Percentiles rank a stretch among this genome's conserved stretches.
Conservation (phyloP, 2,329 filamentous ascomycete species). For the Penicillium glabrum region DNA sequence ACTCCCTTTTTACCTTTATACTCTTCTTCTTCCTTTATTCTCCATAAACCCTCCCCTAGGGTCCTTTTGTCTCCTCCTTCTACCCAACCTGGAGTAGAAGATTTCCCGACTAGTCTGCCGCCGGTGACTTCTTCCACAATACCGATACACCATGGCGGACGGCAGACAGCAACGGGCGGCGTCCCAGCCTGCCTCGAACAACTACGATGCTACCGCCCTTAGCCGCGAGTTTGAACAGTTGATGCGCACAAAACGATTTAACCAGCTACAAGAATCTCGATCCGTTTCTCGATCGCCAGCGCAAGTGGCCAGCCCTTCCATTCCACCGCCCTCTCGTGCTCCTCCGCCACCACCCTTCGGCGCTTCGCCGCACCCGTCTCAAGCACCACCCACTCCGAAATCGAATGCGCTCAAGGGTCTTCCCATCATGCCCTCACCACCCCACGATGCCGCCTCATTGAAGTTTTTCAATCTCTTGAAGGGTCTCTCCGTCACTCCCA, state of each 20-base stretch:
- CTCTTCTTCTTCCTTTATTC: conserved; percentile 6
- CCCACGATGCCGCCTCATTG: conserved; percentile 67
- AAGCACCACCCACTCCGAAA: conserved; percentile 26
- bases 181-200: conserved; percentile 29
- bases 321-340: conserved; percentile 36
- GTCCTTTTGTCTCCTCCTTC: conserved; percentile 3
- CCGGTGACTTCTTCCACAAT: conserved; percentile 26
- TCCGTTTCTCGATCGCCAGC: conserved; percentile 60
- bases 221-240: conserved; percentile 83
- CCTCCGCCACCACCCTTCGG: conserved; percentile 35
- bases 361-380: conserved; percentile 38
- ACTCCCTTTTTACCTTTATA: conserved; percentile 12
- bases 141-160: conserved; percentile 38
- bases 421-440: conserved; percentile 72
- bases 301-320: conserved; percentile 25
- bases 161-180: conserved; percentile 31
- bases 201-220: conserved; percentile 76
- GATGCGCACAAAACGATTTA: conserved; percentile 82
- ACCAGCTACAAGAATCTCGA: conserved; percentile 70
- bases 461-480: conserved; percentile 81
- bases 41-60: conserved; percentile 8
- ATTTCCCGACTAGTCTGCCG: conserved; percentile 18
- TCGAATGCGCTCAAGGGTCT: conserved; percentile 53
- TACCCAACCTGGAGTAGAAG: conserved; percentile 27
- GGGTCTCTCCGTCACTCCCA: conserved; percentile 81